Conservation (phyloP, 306 rosid species). For the Dryas alaskensis region DNA sequence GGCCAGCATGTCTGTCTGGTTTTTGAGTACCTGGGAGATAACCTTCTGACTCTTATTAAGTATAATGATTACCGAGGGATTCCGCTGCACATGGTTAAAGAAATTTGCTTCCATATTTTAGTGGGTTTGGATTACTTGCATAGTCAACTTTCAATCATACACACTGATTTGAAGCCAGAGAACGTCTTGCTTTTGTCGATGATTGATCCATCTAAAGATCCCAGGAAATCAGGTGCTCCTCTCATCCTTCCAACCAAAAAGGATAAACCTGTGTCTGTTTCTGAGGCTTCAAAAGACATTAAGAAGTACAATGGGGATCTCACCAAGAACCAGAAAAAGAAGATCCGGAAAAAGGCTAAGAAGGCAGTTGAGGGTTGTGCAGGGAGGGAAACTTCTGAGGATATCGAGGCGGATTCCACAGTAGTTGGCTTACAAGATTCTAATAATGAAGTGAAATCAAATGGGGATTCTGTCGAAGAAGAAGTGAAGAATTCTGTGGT, state of each 20-base stretch:
- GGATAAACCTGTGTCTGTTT: conserved; percentile 46
- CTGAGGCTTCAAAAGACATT: conserved; percentile 38
- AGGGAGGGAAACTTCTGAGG: conserved; percentile 53
- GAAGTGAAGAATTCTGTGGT: conserved; percentile 42
- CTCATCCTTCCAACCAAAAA: conserved; percentile 52
- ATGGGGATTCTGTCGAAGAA: conserved; percentile 42
- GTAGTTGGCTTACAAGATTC: conserved; percentile 41
- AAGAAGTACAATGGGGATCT: conserved; percentile 63
- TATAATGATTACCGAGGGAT: conserved; percentile 67
- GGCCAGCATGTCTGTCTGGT: conserved; percentile 92
- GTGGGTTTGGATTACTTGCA: conserved; percentile 91
- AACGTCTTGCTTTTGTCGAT: conserved; percentile 62
- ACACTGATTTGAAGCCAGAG: conserved; percentile 87
- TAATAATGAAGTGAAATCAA: conserved; percentile 30
- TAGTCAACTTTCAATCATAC: conserved; percentile 72
- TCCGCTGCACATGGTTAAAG: conserved; percentile 71
- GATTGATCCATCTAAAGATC: conserved; percentile 85
- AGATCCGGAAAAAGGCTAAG: conserved; percentile 71
- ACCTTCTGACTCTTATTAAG: conserved; percentile 78
- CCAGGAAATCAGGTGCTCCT: conserved; percentile 57
- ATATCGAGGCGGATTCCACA: conserved; percentile 45
- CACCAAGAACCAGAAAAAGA: conserved; percentile 71
- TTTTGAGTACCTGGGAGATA: conserved; percentile 86
- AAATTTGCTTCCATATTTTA: conserved; percentile 68
- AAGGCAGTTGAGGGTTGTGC: conserved; percentile 63